These are phyloP conservation scores for Raphanus hybrid DNA, from an alignment of 441 rosid species.

Conservation along the genomic window DNA sequence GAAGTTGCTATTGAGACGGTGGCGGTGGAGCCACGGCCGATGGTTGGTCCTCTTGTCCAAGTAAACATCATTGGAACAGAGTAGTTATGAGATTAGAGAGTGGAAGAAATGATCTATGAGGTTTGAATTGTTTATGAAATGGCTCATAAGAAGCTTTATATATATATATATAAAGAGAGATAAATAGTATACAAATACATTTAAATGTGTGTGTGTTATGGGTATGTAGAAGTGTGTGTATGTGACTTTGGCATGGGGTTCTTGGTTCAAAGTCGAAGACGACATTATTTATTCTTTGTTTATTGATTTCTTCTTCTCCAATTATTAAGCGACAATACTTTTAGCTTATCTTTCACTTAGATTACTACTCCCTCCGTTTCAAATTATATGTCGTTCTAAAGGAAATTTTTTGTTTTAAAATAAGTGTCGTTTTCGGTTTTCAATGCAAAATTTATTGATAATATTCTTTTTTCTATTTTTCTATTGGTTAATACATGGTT, in stretches of 20 bases:
- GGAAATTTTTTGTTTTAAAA: too few species aligned
- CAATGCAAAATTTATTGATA: too few species aligned
- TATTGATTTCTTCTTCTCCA: slow-evolving; percentile 15
- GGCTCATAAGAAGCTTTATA: neutral
- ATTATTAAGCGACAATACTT: slow-evolving; percentile 11
- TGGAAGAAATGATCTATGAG: neutral
- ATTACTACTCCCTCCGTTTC: too few species aligned
- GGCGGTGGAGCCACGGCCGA: slow-evolving; percentile 85
- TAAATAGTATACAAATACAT: neutral
- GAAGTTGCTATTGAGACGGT: slow-evolving; percentile 68
- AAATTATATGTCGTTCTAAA: too few species aligned
- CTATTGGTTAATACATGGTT: too few species aligned
- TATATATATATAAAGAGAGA: neutral
- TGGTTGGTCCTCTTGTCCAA: slow-evolving; percentile 69
- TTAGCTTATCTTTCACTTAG: slow-evolving; percentile 31
- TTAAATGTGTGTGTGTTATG: slow-evolving; percentile 4
- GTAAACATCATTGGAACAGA: slow-evolving; percentile 45
- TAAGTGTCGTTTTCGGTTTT: too few species aligned
- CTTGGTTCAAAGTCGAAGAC: slow-evolving; percentile 6
- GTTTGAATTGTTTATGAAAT: slow-evolving; percentile 22
- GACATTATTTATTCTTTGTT: slow-evolving; percentile 18
- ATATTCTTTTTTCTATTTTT: too few species aligned
- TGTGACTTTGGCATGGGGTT: slow-evolving; percentile 26
- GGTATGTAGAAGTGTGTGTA: slow-evolving; percentile 30
- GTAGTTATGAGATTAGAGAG: neutral